Percentiles rank a stretch among this genome's conserved stretches.
Conservation (phyloP, 2,329 filamentous ascomycete genomes). For the Fusarium praegraminearum region DNA sequence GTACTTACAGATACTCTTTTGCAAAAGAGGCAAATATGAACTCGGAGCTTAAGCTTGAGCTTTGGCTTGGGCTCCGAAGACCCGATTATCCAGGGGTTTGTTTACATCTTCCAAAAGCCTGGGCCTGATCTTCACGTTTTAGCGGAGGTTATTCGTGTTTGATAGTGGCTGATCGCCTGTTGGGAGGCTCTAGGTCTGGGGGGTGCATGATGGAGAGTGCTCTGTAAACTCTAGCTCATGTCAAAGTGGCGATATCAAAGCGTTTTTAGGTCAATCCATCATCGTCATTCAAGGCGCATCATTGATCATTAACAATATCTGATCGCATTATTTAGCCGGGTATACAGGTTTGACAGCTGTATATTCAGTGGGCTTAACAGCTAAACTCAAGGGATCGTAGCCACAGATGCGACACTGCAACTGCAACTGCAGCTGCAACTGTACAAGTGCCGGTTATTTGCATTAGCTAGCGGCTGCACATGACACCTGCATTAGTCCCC, state of each 20-base stretch:
- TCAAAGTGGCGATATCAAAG: conserved; percentile 35
- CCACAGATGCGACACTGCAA: conserved; percentile 5
- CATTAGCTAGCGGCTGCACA: conserved; percentile 34
- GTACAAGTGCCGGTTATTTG: conserved; percentile 32
- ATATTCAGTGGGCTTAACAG: conserved; percentile 2
- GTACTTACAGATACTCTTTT: neutral
- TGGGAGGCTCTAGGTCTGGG: conserved; percentile 13
- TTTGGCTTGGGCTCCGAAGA: neutral
- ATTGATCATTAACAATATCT: conserved; percentile 9
- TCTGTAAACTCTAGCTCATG: conserved; percentile 23
- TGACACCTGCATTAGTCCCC: conserved; percentile 11
- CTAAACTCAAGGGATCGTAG: conserved; percentile 24
- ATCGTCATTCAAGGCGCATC: conserved; percentile 22
- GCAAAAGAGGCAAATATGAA: conserved; percentile 9
- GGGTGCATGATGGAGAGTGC: conserved; percentile 28
- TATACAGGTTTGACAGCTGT: conserved; percentile 12
- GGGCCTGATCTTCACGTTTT: conserved; percentile 2
- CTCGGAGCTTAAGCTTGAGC: neutral
- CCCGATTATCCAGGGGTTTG: conserved; percentile 20
- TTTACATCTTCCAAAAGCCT: neutral
- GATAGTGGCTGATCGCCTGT: conserved; percentile 6
- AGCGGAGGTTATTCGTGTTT: conserved; percentile 3
- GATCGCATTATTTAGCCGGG: conserved; percentile 6
- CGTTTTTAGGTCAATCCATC: conserved; percentile 4
- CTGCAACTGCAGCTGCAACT: neutral